These are phyloP conservation scores for Knoxia roxburghii DNA, from an alignment of 257 asterid genomes.

Conservation along the genomic window DNA sequence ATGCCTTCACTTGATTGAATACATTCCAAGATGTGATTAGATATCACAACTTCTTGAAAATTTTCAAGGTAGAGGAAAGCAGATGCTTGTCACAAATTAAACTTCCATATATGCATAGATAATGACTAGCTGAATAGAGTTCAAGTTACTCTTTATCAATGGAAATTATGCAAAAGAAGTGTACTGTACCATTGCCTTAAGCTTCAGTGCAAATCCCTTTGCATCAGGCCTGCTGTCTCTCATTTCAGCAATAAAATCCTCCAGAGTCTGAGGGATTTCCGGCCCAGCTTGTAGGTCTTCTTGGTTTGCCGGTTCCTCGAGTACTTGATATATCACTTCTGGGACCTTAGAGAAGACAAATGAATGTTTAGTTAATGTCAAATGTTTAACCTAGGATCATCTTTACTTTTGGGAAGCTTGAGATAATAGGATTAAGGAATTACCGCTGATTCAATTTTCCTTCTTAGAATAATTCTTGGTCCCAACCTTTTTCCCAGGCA, in stretches of 20 bases:
- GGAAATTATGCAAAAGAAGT: background rate
- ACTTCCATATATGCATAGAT: background rate
- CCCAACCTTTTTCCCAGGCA: conserved; percentile 60
- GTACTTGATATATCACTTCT: conserved; percentile 73
- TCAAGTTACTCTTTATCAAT: background rate
- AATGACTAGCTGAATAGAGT: background rate
- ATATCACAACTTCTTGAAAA: background rate
- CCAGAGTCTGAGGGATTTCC: conserved; percentile 29
- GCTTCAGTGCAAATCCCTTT: conserved; percentile 25
- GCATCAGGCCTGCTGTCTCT: conserved; percentile 24
- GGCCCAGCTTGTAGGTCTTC: conserved; percentile 16
- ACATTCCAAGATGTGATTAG: background rate
- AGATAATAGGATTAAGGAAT: conserved; percentile 15
- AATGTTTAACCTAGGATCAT: no score
- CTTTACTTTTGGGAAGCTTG: no score
- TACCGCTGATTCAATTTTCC: conserved; percentile 56
- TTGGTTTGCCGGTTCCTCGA: conserved; percentile 47
- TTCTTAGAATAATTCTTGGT: conserved; percentile 61
- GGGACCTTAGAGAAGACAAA: conserved; percentile 59
- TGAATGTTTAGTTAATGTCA: conserved; percentile 5
- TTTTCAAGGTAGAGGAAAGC: background rate
- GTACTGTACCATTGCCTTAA: conserved; percentile 50
- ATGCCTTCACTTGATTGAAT: background rate
- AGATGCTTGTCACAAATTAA: background rate
- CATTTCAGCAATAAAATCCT: conserved; percentile 28